Conservation (phyloP, 495 filamentous ascomycete genomes). For the Neurospora sp. region DNA sequence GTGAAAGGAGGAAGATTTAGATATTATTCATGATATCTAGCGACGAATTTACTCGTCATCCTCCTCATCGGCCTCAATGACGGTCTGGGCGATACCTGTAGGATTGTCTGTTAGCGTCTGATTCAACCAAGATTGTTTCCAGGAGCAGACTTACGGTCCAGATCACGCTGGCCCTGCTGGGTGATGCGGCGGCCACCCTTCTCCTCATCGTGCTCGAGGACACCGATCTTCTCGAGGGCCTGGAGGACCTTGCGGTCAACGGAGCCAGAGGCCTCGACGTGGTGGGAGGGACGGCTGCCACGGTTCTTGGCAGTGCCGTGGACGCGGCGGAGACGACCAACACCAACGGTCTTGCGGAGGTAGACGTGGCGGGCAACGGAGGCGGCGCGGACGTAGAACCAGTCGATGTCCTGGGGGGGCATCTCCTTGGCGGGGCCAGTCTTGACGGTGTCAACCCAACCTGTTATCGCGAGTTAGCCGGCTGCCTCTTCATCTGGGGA, state of each 20-base stretch:
- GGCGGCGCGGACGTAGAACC: slow-evolving; percentile 98
- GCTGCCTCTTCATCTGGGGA: slow-evolving; percentile 5
- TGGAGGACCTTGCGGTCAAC: slow-evolving; percentile 96
- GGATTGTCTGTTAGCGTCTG: not conserved
- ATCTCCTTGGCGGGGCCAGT: slow-evolving; percentile 92
- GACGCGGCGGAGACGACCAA: slow-evolving; percentile 68
- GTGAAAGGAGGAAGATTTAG: slow-evolving; percentile 1
- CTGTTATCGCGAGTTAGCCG: slow-evolving; percentile 27
- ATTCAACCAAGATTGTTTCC: too few relatives aligned
- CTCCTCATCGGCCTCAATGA: slow-evolving; percentile 59
- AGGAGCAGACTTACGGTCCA: slow-evolving; percentile 59
- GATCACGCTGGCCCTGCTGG: slow-evolving; percentile 93
- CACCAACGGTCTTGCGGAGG: slow-evolving; percentile 97
- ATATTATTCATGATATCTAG: slow-evolving; percentile 2
- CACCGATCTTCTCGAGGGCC: slow-evolving; percentile 96
- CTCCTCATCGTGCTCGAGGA: slow-evolving; percentile 91
- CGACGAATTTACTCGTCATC: slow-evolving; percentile 45
- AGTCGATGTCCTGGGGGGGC: slow-evolving; percentile 92
- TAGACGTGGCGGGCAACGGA: slow-evolving; percentile 96
- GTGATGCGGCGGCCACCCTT: slow-evolving; percentile 96
- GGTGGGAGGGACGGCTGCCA: slow-evolving; percentile 79
- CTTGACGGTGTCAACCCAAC: slow-evolving; percentile 99
- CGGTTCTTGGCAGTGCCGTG: slow-evolving; percentile 97
- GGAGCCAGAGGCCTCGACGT: slow-evolving; percentile 88
- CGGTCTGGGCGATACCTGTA: slow-evolving; percentile 60